A percentile compares a stretch with the other conserved stretches of the same genome.
These are phyloP conservation scores for Sporisorium scitamineum DNA, from an alignment of 1,284 basidiomycete genomes.

Conservation along the genomic window DNA sequence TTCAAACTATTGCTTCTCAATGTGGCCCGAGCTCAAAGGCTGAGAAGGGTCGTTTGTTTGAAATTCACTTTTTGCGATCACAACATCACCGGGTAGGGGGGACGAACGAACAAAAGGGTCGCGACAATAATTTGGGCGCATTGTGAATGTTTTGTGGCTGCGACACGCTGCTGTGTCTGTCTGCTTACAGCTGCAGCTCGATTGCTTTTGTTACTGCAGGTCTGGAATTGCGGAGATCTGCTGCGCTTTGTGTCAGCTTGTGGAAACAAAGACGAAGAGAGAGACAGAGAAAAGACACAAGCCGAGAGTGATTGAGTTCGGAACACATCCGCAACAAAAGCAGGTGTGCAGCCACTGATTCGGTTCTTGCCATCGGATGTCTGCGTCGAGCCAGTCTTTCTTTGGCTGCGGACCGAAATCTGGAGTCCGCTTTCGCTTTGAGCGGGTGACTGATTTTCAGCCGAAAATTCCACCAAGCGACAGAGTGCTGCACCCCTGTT, in stretches of 20 bases:
- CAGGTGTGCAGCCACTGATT: not conserved
- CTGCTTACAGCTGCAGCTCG: not conserved
- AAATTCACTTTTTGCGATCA: not conserved
- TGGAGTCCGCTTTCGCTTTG: not conserved
- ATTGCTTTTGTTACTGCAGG: not conserved
- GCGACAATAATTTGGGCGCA: not conserved
- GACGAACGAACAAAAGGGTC: not conserved
- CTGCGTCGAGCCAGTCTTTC: not conserved
- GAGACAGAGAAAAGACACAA: too few species aligned
- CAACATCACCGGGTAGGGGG: not conserved
- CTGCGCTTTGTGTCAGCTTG: not conserved
- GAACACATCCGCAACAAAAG: not conserved
- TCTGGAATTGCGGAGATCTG: slow-evolving; percentile 1
- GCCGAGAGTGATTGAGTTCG: too few species aligned
- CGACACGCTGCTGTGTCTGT: too few species aligned
- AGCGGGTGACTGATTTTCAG: not conserved
- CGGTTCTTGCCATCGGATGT: not conserved
- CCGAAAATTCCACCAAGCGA: not conserved
- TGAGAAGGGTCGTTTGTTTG: too few species aligned
- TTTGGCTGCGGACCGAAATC: not conserved
- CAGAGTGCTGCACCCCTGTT: not conserved
- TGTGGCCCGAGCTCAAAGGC: not conserved
- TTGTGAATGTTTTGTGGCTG: not conserved
- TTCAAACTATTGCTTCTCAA: too few species aligned
- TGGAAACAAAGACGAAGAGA: too few species aligned